Conservation (phyloP, 306 rosid genomes). For the Aeschynomene evenia region DNA sequence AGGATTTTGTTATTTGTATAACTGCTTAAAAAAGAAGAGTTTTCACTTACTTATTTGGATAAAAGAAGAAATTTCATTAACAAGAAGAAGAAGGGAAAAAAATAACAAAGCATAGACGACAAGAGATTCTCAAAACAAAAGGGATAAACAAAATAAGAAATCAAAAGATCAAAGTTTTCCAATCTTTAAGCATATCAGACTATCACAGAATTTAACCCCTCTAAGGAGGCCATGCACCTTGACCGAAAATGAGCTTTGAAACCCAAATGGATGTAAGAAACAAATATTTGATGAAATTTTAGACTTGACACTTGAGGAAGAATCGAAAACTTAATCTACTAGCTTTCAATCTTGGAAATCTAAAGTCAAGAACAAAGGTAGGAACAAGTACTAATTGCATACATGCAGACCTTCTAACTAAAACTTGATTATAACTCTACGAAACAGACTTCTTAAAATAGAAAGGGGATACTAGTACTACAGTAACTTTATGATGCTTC, state of each 20-base stretch:
- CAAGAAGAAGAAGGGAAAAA: too few species aligned
- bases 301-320: background rate
- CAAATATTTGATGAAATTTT: background rate
- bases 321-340: background rate
- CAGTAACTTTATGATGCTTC: background rate
- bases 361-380: background rate
- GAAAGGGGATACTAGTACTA: background rate
- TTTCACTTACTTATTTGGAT: background rate
- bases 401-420: background rate
- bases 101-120: too few species aligned
- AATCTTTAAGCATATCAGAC: too few species aligned
- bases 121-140: too few species aligned
- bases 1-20: too few species aligned
- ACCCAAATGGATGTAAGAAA: background rate
- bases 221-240: too few species aligned
- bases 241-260: background rate
- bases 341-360: background rate
- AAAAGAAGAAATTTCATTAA: too few species aligned
- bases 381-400: background rate
- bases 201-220: too few species aligned
- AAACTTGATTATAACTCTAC: background rate
- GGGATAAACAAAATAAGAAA: too few species aligned
- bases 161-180: too few species aligned
- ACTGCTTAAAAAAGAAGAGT: background rate
- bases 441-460: background rate